Evolutionary conservation across 495 filamentous ascomycete genomes (phyloP).

Genomic region (Penicillium macrosclerotiorum): DNA sequence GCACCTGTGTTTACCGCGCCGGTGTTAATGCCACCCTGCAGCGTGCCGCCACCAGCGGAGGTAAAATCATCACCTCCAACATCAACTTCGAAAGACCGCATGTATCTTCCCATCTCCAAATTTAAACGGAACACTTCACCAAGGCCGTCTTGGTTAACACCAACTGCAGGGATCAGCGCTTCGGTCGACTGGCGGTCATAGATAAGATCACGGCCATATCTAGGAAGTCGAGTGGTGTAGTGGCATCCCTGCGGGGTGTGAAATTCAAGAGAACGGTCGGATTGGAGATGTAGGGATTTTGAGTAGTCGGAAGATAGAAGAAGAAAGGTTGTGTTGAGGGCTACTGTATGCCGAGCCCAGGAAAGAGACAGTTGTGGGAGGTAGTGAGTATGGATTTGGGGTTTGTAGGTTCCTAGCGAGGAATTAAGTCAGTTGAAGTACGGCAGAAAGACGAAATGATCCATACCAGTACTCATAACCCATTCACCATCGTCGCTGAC

Average conservation of each 20-base stretch:
- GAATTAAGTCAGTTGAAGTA: slow-evolving; percentile 13
- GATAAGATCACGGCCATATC: slow-evolving; percentile 86
- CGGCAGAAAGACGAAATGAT: too few species aligned
- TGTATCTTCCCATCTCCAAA: slow-evolving; percentile 84
- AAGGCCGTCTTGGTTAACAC: slow-evolving; percentile 75
- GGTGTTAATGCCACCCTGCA: slow-evolving; percentile 79
- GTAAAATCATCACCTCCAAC: slow-evolving; percentile 77
- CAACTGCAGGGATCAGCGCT: slow-evolving; percentile 82
- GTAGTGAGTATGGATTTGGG: slow-evolving; percentile 94
- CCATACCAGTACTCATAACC: slow-evolving; percentile 92
- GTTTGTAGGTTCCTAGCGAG: slow-evolving; percentile 77
- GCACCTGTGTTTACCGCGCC: slow-evolving; percentile 87
- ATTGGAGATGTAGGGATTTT: slow-evolving; percentile 91
- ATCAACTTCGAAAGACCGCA: slow-evolving; percentile 77
- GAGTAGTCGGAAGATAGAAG: slow-evolving; percentile 92
- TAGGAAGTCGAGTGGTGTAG: slow-evolving; percentile 79
- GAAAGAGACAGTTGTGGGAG: slow-evolving; percentile 90
- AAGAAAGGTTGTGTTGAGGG: slow-evolving; percentile 90
- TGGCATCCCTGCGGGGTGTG: slow-evolving; percentile 89
- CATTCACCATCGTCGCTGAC: slow-evolving; percentile 96
- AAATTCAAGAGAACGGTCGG: slow-evolving; percentile 87
- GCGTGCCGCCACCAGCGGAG: slow-evolving; percentile 58
- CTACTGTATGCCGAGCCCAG: slow-evolving; percentile 86
- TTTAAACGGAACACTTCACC: slow-evolving; percentile 94
- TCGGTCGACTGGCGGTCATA: slow-evolving; percentile 87